These are phyloP conservation scores for Gossypium davidsonii DNA, from an alignment of 441 rosid genomes.

Conservation along the genomic window DNA sequence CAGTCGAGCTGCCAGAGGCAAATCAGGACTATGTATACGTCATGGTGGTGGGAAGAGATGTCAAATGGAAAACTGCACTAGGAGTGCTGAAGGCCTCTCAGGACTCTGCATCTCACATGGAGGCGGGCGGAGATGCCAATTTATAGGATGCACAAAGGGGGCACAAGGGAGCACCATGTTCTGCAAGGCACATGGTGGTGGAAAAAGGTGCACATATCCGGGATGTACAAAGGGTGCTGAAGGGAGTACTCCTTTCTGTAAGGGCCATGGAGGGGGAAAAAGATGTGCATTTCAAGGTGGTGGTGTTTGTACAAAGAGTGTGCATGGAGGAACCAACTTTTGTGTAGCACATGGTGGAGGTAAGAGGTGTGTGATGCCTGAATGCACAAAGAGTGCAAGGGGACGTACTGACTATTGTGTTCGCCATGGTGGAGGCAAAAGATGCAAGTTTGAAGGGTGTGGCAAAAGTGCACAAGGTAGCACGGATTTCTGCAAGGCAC, in stretches of 20 bases:
- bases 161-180: conserved; percentile 97
- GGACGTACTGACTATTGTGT: conserved; percentile 92
- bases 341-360: conserved; percentile 99
- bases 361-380: conserved; percentile 80
- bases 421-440: conserved; percentile 97
- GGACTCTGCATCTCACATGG: conserved; percentile 98
- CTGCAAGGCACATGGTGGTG: conserved; percentile 99
- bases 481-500: conserved; percentile 95
- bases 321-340: conserved; percentile 95
- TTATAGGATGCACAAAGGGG: conserved; percentile 74
- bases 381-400: conserved; percentile 94
- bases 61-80: conserved; percentile 80
- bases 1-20: conserved; percentile 90
- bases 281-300: conserved; percentile 81
- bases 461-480: conserved; percentile 97
- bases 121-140: conserved; percentile 95
- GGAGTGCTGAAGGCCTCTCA: conserved; percentile 93
- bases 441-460: conserved; percentile 78
- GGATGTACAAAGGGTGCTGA: conserved; percentile 96
- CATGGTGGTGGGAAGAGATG: conserved; percentile 99
- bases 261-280: conserved; percentile 98
- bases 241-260: conserved; percentile 95
- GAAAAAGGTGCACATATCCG: conserved; percentile 71
- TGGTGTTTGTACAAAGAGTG: conserved; percentile 84
- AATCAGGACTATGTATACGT: conserved; percentile 87